Base-by-base conservation (phyloP, 2,329 filamentous ascomycete species). In the Monilinia vaccinii-corymbosi region DNA sequence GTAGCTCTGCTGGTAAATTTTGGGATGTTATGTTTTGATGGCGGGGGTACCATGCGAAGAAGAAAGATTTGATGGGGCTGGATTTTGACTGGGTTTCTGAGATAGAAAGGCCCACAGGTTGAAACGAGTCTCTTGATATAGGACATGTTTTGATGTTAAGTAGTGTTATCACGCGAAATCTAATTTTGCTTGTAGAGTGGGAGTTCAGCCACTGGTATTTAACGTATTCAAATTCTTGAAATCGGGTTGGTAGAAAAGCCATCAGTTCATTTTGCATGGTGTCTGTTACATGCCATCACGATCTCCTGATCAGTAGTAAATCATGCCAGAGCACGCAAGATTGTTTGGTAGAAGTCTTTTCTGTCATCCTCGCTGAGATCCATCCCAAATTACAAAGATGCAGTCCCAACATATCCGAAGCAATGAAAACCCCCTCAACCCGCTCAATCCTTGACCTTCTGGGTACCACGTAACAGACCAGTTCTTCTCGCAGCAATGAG, bases 401-500 rank as follows among this genome's bases (percentile, higher is more conserved):
- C 66, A 66, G 69, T 68, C 65, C 69, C 69, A 68, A 67, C 65
- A 69, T 66, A 61, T 65, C 69, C 69, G 65, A 69, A 71, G 62
- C 60, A 70, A 67, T 63, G 67, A 70, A 69, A 71, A 65, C 60
- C 66, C 64, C 56, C 63, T 65, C 58, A 67, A 65, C 58, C 64
- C 67, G 64, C 69, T 63, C 91, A 93, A 71, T 99, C 95, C 91
- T 99, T 99, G 77, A 86, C 91, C 90, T 99, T 99, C 84, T 99
- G 94, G 77, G 94, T 97, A 96, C 94, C 94, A 82, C 94, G 93
- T 77, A 99, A 86, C 81, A 99, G 87, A 97, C 94, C 94, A 79
- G 94, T 99, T 86, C 95, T 90, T 81, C 94, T 86, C 80, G 94
- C 94, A 80, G 94, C 94, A 82, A 99, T 99, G 77, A 99, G 93